phyloP scores from a whole-genome alignment of 257 asterid genomes.

The Capsicum pubescens region DNA sequence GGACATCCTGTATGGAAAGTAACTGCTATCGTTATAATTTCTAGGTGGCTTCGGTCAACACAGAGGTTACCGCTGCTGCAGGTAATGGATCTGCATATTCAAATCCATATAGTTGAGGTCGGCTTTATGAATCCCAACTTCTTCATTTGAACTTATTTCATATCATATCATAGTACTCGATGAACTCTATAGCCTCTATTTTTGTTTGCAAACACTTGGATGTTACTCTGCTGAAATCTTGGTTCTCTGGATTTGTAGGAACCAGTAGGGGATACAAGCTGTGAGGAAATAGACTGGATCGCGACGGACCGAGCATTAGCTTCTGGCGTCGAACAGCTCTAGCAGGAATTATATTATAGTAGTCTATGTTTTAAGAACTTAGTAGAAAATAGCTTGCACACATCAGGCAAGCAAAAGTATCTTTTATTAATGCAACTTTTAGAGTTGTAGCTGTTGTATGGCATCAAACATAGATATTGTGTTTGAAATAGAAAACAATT shows the following conservation, averaged over 20 bases:
- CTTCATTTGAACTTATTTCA: background rate
- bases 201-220: background rate
- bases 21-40: slow-evolving; percentile 5
- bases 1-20: background rate
- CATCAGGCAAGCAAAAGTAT: background rate
- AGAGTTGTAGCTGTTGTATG: background rate
- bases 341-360: background rate
- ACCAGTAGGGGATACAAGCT: slow-evolving; percentile 18
- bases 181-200: background rate
- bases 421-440: background rate
- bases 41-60: slow-evolving; percentile 33
- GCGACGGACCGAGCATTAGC: background rate
- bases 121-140: background rate
- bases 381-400: background rate
- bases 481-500: background rate
- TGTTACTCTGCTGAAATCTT: slow-evolving; percentile 7
- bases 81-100: slow-evolving; percentile 28
- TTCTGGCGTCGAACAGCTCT: background rate
- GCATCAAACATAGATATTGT: background rate
- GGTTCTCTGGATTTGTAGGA: slow-evolving; percentile 39
- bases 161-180: background rate
- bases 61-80: slow-evolving; percentile 36
- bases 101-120: background rate
- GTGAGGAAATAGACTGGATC: background rate
- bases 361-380: slow-evolving; percentile 14